These are phyloP conservation scores for Kernera saxatilis DNA, from an alignment of 345 rosid species.

Conservation along the genomic window DNA sequence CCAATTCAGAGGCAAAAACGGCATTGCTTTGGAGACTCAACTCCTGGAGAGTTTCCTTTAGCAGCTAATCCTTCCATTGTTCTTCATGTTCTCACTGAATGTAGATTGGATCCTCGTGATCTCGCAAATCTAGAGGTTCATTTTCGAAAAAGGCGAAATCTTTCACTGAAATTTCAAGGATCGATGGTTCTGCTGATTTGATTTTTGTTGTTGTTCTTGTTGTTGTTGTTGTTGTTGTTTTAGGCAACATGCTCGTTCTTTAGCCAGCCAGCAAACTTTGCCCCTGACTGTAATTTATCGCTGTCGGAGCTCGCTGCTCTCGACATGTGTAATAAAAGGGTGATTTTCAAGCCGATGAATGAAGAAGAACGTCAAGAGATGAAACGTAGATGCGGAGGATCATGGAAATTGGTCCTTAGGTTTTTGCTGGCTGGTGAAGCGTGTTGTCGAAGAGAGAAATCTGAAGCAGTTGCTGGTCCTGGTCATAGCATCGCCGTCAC, in stretches of 20 bases:
- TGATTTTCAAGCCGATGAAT: constrained; percentile 79
- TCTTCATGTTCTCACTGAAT: constrained; percentile 85
- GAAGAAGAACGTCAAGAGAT: constrained; percentile 58
- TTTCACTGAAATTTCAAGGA: constrained; percentile 27
- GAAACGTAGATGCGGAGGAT: constrained; percentile 85
- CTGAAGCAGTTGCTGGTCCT: constrained; percentile 95
- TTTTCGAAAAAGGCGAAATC: not conserved
- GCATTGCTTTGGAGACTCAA: constrained; percentile 73
- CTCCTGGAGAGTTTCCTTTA: constrained; percentile 97
- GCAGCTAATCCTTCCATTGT: constrained; percentile 92
- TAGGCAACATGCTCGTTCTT: constrained; percentile 98
- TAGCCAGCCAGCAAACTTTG: constrained; percentile 92
- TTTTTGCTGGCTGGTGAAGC: constrained; percentile 92
- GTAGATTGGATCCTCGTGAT: constrained; percentile 85
- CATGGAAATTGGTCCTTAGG: constrained; percentile 93
- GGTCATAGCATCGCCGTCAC: constrained; percentile 95
- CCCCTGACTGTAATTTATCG: constrained; percentile 70
- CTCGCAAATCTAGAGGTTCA: constrained; percentile 92
- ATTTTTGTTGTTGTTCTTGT: constrained; percentile 8
- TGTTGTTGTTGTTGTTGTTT: constrained; percentile 22
- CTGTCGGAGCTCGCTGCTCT: constrained; percentile 93
- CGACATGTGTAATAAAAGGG: constrained; percentile 90
- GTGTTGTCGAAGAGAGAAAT: constrained; percentile 91
- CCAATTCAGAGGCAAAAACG: constrained; percentile 64
- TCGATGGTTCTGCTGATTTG: constrained; percentile 41